Evolutionary conservation across 1,284 basidiomycete species (phyloP), one percentile per base, ranked within the genome.

Genomic region (Marasmius sp.): DNA sequence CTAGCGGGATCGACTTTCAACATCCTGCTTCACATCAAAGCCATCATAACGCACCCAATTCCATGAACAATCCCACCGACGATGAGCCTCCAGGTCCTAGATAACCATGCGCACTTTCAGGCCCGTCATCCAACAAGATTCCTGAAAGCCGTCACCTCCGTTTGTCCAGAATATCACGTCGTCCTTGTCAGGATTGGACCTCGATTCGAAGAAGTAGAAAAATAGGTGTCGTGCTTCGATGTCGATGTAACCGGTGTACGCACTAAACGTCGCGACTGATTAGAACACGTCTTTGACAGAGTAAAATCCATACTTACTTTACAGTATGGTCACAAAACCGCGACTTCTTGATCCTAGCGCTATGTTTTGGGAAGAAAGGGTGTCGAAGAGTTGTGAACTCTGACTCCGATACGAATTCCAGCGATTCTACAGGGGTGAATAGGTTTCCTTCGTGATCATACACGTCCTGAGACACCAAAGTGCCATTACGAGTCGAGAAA

Each of bases 151-250:
- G n/a, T 33, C 53, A 56, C 64, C 64, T 57, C 64, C 64, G 43
- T 66, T 66, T 10, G 62, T 63, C 64, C 64, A 66, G 12, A 64
- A 60, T 22, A 66, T 63, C n/a, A 66, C 64, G 37, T 63, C 62
- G 39, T 66, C 64, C 14, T 57, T 49, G 11, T 58, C 61, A 7
- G 62, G 62, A 33, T 59, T 78, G 61, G 75, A 82, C 60, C 92
- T 78, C 59, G 87, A 90, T 74, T 94, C 92, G 74, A 95, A 94
- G 72, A 94, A 94, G 79, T 92, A 92, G 79, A 93, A 94, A 78
- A 93, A 94, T 37, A 94, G 72, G 65, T 90, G 88, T 51, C 87
- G 82, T 6, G 89, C 87, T 64, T 86, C 81, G 51, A 85, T 82
- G 60, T 91, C 89, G 58, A 91, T 88, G 70, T 89, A 88, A 18